Evolutionary conservation across 1,284 basidiomycete genomes (phyloP).

Genomic region (Cutaneotrichosporon sp.): DNA sequence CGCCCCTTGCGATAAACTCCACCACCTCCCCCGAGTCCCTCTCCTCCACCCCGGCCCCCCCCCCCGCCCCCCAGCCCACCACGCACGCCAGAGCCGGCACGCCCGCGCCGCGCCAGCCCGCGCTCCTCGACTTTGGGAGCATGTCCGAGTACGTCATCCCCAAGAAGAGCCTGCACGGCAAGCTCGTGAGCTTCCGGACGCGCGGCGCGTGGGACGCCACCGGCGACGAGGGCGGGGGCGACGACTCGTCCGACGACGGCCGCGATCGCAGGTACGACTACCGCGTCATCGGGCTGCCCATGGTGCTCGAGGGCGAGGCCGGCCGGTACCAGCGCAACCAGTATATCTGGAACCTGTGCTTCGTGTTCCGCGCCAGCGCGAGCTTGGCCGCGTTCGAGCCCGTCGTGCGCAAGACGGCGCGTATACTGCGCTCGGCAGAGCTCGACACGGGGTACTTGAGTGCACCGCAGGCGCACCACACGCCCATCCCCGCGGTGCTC

Average conservation of each 20-base stretch:
- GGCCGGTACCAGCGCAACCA: conserved; percentile 76
- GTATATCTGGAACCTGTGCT: conserved; percentile 94
- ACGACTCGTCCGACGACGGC: conserved; percentile 22
- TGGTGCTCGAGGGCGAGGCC: conserved; percentile 61
- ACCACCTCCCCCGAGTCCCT: not conserved
- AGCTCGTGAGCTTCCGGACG: conserved; percentile 67
- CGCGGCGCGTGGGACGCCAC: conserved; percentile 24
- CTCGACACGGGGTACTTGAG: conserved; percentile 89
- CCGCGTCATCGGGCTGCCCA: conserved; percentile 85
- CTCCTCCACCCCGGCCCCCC: not conserved
- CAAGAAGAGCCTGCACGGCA: conserved; percentile 78
- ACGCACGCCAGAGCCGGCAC: not conserved
- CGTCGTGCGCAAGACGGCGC: conserved; percentile 89
- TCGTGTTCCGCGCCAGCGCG: conserved; percentile 86
- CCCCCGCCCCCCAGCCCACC: not conserved
- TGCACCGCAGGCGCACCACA: conserved; percentile 65
- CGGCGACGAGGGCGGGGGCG: conserved; percentile 26
- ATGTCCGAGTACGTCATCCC: conserved; percentile 95
- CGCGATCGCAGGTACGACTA: conserved; percentile 52
- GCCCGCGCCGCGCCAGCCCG: not conserved
- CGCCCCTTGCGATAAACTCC: not conserved
- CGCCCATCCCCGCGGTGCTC: conserved; percentile 75
- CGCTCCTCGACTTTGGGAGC: conserved; percentile 84
- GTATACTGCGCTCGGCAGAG: conserved; percentile 85
- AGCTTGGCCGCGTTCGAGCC: conserved; percentile 95